Evolutionary conservation across 768 basidiomycete species (phyloP), one percentile per base, ranked within the genome.

Genomic region (Mycena latifolia): DNA sequence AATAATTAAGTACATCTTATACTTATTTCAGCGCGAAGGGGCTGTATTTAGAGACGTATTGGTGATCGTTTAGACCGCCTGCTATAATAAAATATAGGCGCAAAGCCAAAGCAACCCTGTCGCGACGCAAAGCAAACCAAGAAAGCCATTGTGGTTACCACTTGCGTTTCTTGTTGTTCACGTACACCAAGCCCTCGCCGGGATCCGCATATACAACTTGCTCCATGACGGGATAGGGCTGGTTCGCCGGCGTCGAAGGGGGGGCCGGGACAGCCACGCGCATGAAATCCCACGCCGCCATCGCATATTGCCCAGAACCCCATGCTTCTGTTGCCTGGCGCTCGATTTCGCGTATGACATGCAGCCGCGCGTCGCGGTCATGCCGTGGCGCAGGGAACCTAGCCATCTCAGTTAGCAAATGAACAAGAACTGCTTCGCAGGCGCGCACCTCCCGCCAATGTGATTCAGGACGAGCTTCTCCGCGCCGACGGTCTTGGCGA

Each of bases 381-480:
- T 74, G 70, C 22, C 81, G 77, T 25, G 88, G 85, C 4, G 84
- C 82, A 33, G 87, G 84, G 71, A 89, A 90, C 72, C 89, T 89
- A 55, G 18, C 18, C 22, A 24, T 39, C 27, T 24, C 0, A 48
- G 17, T 53, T 29, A 59, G 29, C 28, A 29, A 61, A 66, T 51
- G 37, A 12, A 53, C 62, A 15, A 39, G 56, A 33, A 10, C 46
- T 43, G 33, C 39, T 7, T 17, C 22, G 24, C 15, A 22, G 11
- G 31, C 17, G 24, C 50, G 43, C 18, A 93, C 91, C 89, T 84
- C 57, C 82, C 80, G 64, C 92, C 88, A 33, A 95, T 88, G 74
- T 95, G 94, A 74, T 96, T 95, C 52, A 96, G 74, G 24, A 92
- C 85, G 9, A 95, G 78, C 48, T 81, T 79, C 72, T 85, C 76